phyloP scores from a whole-genome alignment of 441 rosid species.

The Pelargonium fulgidum region DNA sequence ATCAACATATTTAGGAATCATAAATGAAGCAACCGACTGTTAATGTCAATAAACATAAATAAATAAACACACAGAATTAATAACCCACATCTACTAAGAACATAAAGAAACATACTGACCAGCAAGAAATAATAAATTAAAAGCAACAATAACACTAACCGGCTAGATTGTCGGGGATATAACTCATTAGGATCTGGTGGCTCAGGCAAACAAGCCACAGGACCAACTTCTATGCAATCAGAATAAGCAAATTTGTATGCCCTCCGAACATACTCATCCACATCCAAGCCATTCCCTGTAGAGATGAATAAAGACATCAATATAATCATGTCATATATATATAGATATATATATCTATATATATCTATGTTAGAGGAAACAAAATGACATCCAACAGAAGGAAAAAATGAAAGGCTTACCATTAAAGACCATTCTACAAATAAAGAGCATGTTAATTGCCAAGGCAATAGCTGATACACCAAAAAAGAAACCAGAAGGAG shows the following conservation, averaged over 20 bases:
- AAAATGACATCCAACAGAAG: constrained; percentile 13
- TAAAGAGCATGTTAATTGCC: constrained; percentile 98
- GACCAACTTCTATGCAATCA: constrained; percentile 95
- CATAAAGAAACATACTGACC: constrained; percentile 9
- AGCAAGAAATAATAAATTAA: constrained; percentile 10
- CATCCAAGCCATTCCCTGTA: constrained; percentile 96
- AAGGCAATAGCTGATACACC: constrained; percentile 96
- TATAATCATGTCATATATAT: constrained; percentile 18
- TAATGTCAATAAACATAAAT: neutral
- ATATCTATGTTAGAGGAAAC: too few relatives aligned
- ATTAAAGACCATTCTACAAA: constrained; percentile 95
- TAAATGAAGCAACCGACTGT: constrained; percentile 1
- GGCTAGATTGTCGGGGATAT: constrained; percentile 93
- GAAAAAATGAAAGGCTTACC: constrained; percentile 48
- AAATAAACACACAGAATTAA: neutral
- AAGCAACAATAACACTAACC: constrained; percentile 39
- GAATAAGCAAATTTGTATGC: constrained; percentile 98
- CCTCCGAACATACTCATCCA: constrained; percentile 95
- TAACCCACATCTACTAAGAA: constrained; percentile 8
- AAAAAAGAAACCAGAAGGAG: constrained; percentile 97
- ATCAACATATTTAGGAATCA: neutral
- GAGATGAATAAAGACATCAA: constrained; percentile 18
- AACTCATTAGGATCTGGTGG: constrained; percentile 96
- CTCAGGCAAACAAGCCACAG: constrained; percentile 83
- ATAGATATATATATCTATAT: neutral